Evolutionary conservation across 345 rosid species (phyloP), one percentile per base, ranked within the genome.

Genomic region (Syzygium jambos): DNA sequence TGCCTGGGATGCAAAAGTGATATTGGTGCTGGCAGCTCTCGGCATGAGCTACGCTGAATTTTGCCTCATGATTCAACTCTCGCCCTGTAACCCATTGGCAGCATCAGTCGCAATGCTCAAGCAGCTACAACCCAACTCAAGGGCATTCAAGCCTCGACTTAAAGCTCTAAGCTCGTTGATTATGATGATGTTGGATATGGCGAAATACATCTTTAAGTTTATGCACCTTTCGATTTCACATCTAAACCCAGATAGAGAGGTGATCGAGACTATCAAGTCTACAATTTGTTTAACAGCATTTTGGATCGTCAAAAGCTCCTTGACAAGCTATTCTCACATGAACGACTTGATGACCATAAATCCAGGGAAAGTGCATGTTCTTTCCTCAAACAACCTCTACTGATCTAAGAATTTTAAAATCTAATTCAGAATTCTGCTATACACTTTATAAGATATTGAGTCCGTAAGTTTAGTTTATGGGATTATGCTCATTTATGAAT

Each of bases 1-100:
- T 85, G 89, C 89, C 89, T 97, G 98, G 99, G 98, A 93, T 88
- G 96, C 95, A 23, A 96, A 97, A 91, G 63, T 94, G 87, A 95
- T 80, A 68, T 84, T 97, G 88, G 90, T 93, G 61, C 95, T 97
- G 61, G 95, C 97, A 87, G 95, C 95, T 88, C 92, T 96, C 87
- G 93, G 95, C 84, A 82, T 91, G 84, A 88, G 84, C 92, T 96
- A 93, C 85, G 95, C 97, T 85, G 93, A 92, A 89, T 90, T 96
- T 86, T 90, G 93, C 91, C 93, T 96, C 82, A 88, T 91, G 86
- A 88, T 87, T 87, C 94, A 93, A 90, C 92, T 93, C 54, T 90
- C 87, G 52, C 89, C 89, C 12, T n/a, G 23, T 46, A 92, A 89
- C 84, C 95, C 95, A 15, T 88, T 95, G 87, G 98, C 98, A 55